Base-by-base conservation (phyloP, 495 filamentous ascomycete species). In the Ramalina intermedia region DNA sequence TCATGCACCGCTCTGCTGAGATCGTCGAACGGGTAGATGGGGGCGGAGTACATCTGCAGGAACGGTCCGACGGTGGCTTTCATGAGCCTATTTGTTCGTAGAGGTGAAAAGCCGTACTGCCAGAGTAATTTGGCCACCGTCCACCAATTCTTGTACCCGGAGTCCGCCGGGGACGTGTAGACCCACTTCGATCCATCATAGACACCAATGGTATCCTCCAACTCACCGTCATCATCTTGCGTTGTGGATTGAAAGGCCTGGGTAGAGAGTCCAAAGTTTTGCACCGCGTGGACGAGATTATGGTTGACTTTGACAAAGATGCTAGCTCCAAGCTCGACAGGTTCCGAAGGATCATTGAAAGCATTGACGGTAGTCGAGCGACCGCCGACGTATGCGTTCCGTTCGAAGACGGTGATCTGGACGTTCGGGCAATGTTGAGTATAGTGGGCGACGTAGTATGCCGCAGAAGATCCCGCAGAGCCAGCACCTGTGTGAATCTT, bases 261-360 rank as follows among this genome's bases (percentile, higher is more conserved):
- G 35, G 72, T 60, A 1, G 60, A 61, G 4, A 99, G 77, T 24
- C 75, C 78, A 56, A 95, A 85, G 38, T 80, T 72, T 21, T 75
- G 68, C n/a, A 81, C 74, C 0, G 89, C 84, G 41, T 80, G 75
- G 51, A 80, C 75, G 12, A 96, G 76, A 57, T 89, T 94, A 14
- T 78, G 64, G 60, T 99, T 99, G 39, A 85, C 76, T 39, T 83
- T 61, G 24, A 96, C 87, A 59, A 99, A 99, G 55, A 96, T 94
- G 27, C 80, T 88, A 35, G 84, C 93, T 8, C 91, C 91, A 1
- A 96, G 73, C 55, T 99, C 91, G 41, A 95, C 75, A 6, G 85
- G 86, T 41, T 78, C 64, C 0, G 69, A 57, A 4, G 81, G 70
- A 56, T 91, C 71, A 53, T 78, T 76, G 53, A 84, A 87, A 0